Conservation (phyloP, 108 stramenopile species). For the Cylindrotheca fusiformis region DNA sequence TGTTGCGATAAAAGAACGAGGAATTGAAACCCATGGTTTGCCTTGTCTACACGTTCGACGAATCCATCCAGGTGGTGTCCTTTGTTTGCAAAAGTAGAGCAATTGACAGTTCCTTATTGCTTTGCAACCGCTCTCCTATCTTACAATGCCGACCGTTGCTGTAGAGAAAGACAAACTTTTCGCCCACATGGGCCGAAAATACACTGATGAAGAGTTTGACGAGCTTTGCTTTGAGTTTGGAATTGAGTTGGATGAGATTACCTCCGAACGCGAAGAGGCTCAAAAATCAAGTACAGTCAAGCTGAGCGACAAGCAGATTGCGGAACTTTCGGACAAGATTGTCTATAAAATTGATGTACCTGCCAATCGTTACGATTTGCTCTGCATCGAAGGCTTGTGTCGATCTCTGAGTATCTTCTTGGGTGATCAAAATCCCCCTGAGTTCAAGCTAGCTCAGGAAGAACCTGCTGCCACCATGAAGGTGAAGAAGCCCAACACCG, state of each 20-base stretch:
- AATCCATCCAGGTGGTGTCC: no score
- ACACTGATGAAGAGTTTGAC: slow-evolving; percentile 98
- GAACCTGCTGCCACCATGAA: slow-evolving; percentile 51
- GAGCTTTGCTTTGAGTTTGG: slow-evolving; percentile 99
- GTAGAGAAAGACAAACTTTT: slow-evolving; percentile 90
- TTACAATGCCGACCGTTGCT: slow-evolving; percentile 92
- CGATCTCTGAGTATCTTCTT: slow-evolving; percentile 92
- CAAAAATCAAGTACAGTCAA: slow-evolving; percentile 67
- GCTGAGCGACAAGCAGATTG: slow-evolving; percentile 54
- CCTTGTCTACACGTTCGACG: no score
- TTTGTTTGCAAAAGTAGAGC: no score
- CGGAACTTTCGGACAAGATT: slow-evolving; percentile 53
- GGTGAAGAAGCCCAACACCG: slow-evolving; percentile 78
- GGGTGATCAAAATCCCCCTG: slow-evolving; percentile 82
- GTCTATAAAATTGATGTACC: slow-evolving; percentile 99
- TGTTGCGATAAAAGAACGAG: no score
- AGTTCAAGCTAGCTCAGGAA: slow-evolving; percentile 37
- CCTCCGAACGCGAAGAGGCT: slow-evolving; percentile 89
- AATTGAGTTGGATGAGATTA: slow-evolving; percentile 98
- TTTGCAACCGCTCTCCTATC: background rate
- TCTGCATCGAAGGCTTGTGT: slow-evolving; percentile 96
- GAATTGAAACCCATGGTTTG: no score
- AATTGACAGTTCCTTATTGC: background rate
- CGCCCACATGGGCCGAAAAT: slow-evolving; percentile 84
- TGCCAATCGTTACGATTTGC: slow-evolving; percentile 98